Percentiles rank a stretch among this genome's conserved stretches.
phyloP scores from a whole-genome alignment of 106 monocot species.

The Gastrodia elata region DNA sequence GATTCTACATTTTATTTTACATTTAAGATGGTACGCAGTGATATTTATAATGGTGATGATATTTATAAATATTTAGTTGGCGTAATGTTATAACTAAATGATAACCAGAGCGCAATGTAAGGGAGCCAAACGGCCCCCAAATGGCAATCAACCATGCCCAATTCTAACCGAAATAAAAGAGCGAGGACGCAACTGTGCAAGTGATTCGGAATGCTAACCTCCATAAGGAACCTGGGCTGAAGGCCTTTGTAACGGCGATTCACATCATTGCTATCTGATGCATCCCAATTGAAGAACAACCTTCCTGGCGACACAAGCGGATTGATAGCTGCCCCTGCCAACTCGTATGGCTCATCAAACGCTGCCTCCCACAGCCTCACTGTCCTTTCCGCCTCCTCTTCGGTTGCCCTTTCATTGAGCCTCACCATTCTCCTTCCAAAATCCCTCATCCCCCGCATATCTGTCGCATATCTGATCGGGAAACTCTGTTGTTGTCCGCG shows the following conservation, averaged over 20 bases:
- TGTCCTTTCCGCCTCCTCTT: constrained; percentile 31
- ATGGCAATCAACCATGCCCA: background rate
- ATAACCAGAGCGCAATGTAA: too few relatives aligned
- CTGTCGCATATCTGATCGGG: constrained; percentile 48
- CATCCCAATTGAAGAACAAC: constrained; percentile 53
- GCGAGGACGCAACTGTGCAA: too few relatives aligned
- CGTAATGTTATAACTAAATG: too few relatives aligned
- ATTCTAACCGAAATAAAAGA: background rate
- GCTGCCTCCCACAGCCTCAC: constrained; percentile 62
- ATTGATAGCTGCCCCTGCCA: constrained; percentile 40
- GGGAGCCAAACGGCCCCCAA: background rate
- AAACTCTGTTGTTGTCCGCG: constrained; percentile 49
- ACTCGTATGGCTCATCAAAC: constrained; percentile 76
- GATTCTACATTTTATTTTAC: too few relatives aligned
- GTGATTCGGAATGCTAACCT: constrained; percentile 29
- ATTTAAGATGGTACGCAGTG: too few relatives aligned
- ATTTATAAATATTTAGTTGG: too few relatives aligned
- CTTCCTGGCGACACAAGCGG: constrained; percentile 17
- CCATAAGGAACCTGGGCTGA: constrained; percentile 58
- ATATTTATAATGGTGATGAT: too few relatives aligned
- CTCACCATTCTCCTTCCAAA: constrained; percentile 28
- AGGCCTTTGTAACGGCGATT: constrained; percentile 61
- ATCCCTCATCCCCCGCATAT: constrained; percentile 34
- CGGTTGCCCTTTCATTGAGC: constrained; percentile 23
- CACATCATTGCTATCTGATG: constrained; percentile 33